phyloP scores from a whole-genome alignment of 768 basidiomycete species.

The Lentinula lateritia region DNA sequence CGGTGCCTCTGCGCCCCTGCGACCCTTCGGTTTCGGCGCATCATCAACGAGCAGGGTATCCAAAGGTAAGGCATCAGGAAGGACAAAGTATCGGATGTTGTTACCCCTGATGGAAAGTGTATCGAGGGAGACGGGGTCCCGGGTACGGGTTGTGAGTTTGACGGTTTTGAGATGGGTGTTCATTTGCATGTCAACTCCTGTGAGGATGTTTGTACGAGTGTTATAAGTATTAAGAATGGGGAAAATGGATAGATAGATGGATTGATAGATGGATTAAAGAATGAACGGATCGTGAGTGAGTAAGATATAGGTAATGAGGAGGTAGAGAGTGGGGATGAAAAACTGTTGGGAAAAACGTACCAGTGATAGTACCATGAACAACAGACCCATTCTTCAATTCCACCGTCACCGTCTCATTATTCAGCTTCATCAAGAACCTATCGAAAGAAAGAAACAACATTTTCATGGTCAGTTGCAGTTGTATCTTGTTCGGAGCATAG shows the following conservation, averaged over 20 bases:
- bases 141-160: constrained; percentile 91
- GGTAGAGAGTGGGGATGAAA: neutral
- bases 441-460: constrained; percentile 11
- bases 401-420: constrained; percentile 97
- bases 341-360: constrained; percentile 35
- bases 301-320: neutral
- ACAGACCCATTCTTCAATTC: constrained; percentile 97
- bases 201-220: neutral
- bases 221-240: too few species aligned
- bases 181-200: constrained; percentile 99
- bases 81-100: constrained; percentile 93
- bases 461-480: neutral
- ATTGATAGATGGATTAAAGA: constrained; percentile 3
- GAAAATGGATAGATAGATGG: neutral
- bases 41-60: constrained; percentile 98
- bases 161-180: constrained; percentile 98
- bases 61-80: constrained; percentile 95
- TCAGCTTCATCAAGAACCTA: constrained; percentile 99
- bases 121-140: constrained; percentile 83
- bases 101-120: constrained; percentile 93
- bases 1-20: constrained; percentile 81
- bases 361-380: constrained; percentile 95
- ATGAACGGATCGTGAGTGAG: neutral
- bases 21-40: constrained; percentile 90
- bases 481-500: neutral